These are phyloP conservation scores for Boletellus sp. DNA, from an alignment of 1,284 basidiomycete species.

Conservation along the genomic window DNA sequence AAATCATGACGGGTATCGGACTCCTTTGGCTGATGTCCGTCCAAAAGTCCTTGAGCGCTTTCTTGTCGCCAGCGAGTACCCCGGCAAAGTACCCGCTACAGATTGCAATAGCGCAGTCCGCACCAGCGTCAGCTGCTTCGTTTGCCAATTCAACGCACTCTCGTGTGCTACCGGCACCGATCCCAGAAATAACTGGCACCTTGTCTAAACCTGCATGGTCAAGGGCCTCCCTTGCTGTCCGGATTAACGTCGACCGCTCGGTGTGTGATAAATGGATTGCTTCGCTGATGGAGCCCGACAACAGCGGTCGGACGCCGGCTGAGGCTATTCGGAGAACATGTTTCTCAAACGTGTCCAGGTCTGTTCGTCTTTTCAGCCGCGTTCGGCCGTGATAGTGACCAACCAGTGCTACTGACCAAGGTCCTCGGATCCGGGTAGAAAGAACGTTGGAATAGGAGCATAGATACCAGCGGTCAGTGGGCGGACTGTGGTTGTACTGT, in stretches of 20 bases:
- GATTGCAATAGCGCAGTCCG: constrained; percentile 84
- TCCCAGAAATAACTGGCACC: constrained; percentile 78
- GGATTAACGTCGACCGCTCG: constrained; percentile 71
- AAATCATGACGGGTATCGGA: constrained; percentile 85
- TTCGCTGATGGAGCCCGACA: constrained; percentile 84
- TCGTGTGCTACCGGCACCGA: constrained; percentile 77
- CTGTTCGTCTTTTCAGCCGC: constrained; percentile 37
- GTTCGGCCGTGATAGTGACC: neutral
- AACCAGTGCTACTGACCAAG: constrained; percentile 53
- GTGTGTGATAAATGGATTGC: constrained; percentile 75
- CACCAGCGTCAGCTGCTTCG: constrained; percentile 77
- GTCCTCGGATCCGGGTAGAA: constrained; percentile 72
- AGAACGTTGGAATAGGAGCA: constrained; percentile 86
- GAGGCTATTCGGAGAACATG: constrained; percentile 70
- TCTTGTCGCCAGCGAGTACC: constrained; percentile 54
- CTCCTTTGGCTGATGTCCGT: constrained; percentile 72
- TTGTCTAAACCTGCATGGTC: constrained; percentile 59
- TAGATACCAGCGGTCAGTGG: constrained; percentile 76
- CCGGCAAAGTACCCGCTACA: constrained; percentile 84
- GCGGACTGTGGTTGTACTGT: constrained; percentile 31
- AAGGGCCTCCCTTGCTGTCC: constrained; percentile 67
- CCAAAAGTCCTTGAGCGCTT: constrained; percentile 78
- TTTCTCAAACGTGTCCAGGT: constrained; percentile 67
- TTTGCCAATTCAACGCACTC: constrained; percentile 73
- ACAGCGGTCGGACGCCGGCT: constrained; percentile 73